These are phyloP conservation scores for Blastomyces emzantsi DNA, from an alignment of 2,329 filamentous ascomycete species.

Conservation along the genomic window DNA sequence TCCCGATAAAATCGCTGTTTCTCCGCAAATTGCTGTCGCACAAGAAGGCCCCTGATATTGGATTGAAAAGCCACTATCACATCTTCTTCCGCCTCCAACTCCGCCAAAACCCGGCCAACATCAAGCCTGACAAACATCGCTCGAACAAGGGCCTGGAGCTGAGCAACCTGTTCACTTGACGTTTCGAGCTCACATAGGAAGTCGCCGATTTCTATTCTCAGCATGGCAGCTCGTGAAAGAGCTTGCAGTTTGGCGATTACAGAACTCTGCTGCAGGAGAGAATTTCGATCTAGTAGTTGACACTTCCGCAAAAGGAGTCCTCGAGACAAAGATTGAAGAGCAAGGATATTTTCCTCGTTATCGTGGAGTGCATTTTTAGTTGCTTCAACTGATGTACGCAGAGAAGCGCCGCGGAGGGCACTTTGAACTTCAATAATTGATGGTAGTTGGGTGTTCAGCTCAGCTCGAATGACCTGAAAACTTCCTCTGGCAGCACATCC, in stretches of 20 bases:
- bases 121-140: conserved; percentile 69
- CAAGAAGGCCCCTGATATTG: conserved; percentile 59
- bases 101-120: conserved; percentile 62
- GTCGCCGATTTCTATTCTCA: conserved; percentile 32
- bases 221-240: conserved; percentile 33
- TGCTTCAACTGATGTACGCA: conserved; percentile 26
- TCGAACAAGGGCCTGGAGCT: conserved; percentile 66
- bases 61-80: conserved; percentile 66
- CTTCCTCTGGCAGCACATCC: conserved; percentile 27
- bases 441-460: conserved; percentile 24
- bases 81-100: conserved; percentile 78
- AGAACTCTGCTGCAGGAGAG: conserved; percentile 25
- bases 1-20: conserved; percentile 84
- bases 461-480: conserved; percentile 22
- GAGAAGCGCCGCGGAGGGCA: conserved; percentile 23
- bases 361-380: conserved; percentile 34
- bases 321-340: conserved; percentile 46
- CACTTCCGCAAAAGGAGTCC: conserved; percentile 29
- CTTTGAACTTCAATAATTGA: conserved; percentile 29
- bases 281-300: conserved; percentile 24
- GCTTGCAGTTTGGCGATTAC: conserved; percentile 32
- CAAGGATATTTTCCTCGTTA: conserved; percentile 37
- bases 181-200: conserved; percentile 62
- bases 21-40: conserved; percentile 67
- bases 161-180: conserved; percentile 56